A percentile compares a stretch with the other conserved stretches of the same genome.
Evolutionary conservation across 768 basidiomycete genomes (phyloP).

Genomic region (Hygrophorus russula): DNA sequence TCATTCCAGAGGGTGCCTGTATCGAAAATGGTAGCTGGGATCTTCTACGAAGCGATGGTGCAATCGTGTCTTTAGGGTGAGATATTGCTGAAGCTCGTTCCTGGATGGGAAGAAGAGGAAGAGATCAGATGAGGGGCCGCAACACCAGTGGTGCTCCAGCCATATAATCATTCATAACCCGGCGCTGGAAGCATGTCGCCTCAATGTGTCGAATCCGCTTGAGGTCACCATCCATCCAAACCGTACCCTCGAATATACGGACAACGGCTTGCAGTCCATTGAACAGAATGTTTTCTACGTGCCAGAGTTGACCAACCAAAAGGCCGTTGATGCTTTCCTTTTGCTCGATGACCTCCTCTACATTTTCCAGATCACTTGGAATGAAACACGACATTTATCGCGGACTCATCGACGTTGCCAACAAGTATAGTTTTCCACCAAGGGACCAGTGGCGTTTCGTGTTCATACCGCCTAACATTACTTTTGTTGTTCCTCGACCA

Average conservation of each 20-base stretch:
- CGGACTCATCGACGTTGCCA: constrained; percentile 3
- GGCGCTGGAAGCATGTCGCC: constrained; percentile 4
- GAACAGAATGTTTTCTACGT: constrained; percentile 7
- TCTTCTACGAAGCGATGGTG: background rate
- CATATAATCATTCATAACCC: constrained; percentile 1
- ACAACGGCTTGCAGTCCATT: background rate
- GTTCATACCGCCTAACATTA: constrained; percentile 6
- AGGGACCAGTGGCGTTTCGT: constrained; percentile 6
- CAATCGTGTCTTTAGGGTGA: background rate
- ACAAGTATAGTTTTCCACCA: constrained; percentile 1
- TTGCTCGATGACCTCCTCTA: constrained; percentile 8
- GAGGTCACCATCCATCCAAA: constrained; percentile 1
- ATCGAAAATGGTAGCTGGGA: background rate
- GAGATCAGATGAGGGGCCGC: background rate
- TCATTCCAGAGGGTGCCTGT: background rate
- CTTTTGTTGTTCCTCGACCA: too few species aligned
- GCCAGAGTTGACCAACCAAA: constrained; percentile 8
- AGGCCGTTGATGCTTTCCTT: constrained; percentile 9
- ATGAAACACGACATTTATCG: constrained; percentile 5
- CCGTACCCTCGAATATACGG: constrained; percentile 3
- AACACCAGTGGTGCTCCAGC: constrained; percentile 9
- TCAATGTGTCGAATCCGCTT: constrained; percentile 1
- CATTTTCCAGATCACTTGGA: constrained; percentile 10
- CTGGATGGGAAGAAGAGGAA: background rate
- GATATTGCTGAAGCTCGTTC: background rate